Evolutionary conservation across 176 grass and related monocot genomes (phyloP).

Genomic region (Oryza glumipatula): DNA sequence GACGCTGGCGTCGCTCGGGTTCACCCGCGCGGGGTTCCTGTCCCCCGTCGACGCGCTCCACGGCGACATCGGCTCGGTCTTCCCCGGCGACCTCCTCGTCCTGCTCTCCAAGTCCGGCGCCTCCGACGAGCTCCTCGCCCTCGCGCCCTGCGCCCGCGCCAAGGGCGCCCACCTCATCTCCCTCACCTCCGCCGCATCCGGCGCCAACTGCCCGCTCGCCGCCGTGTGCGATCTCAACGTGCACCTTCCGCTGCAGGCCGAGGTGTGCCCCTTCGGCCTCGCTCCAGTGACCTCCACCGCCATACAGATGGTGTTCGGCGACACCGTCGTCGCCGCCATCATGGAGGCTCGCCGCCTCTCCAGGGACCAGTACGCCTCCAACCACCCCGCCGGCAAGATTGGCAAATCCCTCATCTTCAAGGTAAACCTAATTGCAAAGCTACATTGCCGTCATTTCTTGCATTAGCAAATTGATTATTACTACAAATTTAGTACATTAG

Average conservation of each 20-base stretch:
- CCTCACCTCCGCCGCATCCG: slow-evolving; percentile 68
- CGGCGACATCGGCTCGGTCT: slow-evolving; percentile 87
- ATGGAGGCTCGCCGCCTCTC: slow-evolving; percentile 71
- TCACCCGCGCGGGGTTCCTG: slow-evolving; percentile 73
- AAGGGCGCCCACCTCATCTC: slow-evolving; percentile 79
- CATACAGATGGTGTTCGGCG: slow-evolving; percentile 92
- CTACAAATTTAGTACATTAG: neutral
- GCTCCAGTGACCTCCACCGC: slow-evolving; percentile 87
- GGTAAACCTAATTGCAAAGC: slow-evolving; percentile 44
- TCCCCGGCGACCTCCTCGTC: slow-evolving; percentile 74
- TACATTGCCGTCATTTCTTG: neutral
- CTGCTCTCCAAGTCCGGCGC: slow-evolving; percentile 94
- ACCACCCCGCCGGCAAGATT: slow-evolving; percentile 97
- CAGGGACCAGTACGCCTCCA: slow-evolving; percentile 77
- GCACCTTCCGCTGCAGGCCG: slow-evolving; percentile 92
- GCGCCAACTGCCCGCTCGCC: slow-evolving; percentile 60
- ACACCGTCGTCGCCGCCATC: slow-evolving; percentile 80
- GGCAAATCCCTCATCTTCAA: slow-evolving; percentile 98
- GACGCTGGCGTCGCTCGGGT: slow-evolving; percentile 83
- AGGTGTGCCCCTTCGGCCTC: slow-evolving; percentile 91
- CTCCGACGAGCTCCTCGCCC: slow-evolving; percentile 84
- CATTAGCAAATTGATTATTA: neutral
- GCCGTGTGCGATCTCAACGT: slow-evolving; percentile 81
- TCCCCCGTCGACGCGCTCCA: slow-evolving; percentile 89
- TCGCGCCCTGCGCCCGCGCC: slow-evolving; percentile 81